Evolutionary conservation across 257 asterid species (phyloP).

Genomic region (Solanum chaucha): DNA sequence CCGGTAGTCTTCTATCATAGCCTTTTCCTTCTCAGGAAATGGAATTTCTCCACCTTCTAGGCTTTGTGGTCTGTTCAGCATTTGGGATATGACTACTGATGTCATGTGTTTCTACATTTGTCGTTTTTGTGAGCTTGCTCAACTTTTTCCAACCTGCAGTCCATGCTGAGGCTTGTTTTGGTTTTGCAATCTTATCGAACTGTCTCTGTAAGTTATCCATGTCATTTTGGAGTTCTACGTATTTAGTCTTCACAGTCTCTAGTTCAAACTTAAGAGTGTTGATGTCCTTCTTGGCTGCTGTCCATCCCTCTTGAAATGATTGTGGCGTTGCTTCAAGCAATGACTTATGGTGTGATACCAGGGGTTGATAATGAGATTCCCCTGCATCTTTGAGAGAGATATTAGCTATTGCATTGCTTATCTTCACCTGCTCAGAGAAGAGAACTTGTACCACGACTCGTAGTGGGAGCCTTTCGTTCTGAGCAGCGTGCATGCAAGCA

Average conservation of each 20-base stretch:
- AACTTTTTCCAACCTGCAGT: conserved; percentile 77
- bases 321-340: conserved; percentile 90
- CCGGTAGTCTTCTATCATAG: neutral
- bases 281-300: conserved; percentile 84
- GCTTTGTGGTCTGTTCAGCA: conserved; percentile 37
- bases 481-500: conserved; percentile 98
- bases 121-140: conserved; percentile 46
- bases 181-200: conserved; percentile 52
- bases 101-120: conserved; percentile 32
- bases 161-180: conserved; percentile 68
- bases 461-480: conserved; percentile 84
- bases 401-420: conserved; percentile 75
- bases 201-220: conserved; percentile 71
- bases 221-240: conserved; percentile 61
- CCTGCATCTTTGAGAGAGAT: conserved; percentile 51
- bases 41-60: conserved; percentile 92
- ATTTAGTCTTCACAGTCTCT: conserved; percentile 67
- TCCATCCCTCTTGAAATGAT: conserved; percentile 97
- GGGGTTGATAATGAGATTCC: conserved; percentile 57
- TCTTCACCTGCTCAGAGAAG: conserved; percentile 88
- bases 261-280: conserved; percentile 84
- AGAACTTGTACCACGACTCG: conserved; percentile 87
- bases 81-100: conserved; percentile 17
- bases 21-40: conserved; percentile 40
- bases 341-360: conserved; percentile 52